Evolutionary conservation across 2,329 filamentous ascomycete genomes (phyloP).

Genomic region (Alternaria angustiovoidea): DNA sequence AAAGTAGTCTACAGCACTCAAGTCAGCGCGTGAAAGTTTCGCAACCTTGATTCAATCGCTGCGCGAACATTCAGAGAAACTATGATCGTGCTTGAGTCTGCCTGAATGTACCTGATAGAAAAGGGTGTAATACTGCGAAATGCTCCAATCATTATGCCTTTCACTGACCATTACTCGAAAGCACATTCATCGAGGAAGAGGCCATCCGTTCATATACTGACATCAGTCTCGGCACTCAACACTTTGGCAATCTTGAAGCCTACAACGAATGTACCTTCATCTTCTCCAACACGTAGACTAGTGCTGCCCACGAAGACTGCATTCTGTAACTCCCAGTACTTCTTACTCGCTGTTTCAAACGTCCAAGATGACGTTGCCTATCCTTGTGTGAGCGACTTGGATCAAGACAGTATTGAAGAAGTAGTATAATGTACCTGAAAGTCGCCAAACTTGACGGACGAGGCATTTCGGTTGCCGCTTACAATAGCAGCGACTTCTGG

Average conservation of each 20-base stretch:
- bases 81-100: neutral
- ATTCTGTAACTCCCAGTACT: constrained; percentile 11
- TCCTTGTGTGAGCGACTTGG: neutral
- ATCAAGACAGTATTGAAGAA: neutral
- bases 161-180: neutral
- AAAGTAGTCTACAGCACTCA: neutral
- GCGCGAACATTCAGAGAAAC: neutral
- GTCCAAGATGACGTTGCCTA: constrained; percentile 4
- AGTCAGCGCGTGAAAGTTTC: neutral
- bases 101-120: neutral
- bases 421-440: neutral
- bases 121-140: neutral
- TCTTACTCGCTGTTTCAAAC: constrained; percentile 8
- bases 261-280: constrained; percentile 3
- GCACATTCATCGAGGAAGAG: neutral
- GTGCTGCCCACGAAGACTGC: constrained; percentile 12
- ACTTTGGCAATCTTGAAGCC: constrained; percentile 11
- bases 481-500: neutral
- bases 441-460: neutral
- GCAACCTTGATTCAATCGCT: neutral
- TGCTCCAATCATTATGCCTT: neutral
- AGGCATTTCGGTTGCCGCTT: neutral
- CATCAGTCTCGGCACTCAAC: neutral
- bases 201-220: constrained; percentile 1
- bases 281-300: neutral